These are phyloP conservation scores for Cucurbita ficifolia DNA, from an alignment of 306 rosid genomes.

Conservation along the genomic window DNA sequence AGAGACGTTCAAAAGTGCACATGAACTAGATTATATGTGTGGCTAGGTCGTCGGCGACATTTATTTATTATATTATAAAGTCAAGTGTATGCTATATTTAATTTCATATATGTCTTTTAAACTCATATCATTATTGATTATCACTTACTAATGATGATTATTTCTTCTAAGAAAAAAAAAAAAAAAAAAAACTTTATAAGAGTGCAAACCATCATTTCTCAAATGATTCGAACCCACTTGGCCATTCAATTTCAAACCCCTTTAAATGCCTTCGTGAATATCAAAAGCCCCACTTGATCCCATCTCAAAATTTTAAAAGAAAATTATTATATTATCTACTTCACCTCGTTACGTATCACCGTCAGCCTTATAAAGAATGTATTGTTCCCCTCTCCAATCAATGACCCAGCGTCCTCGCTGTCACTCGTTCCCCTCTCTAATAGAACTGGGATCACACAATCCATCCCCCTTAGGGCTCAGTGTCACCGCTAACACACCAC, in stretches of 20 bases:
- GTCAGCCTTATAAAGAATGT: too few species aligned
- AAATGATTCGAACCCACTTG: neutral
- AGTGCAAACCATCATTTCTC: constrained; percentile 1
- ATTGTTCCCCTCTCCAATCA: too few species aligned
- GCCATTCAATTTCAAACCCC: neutral
- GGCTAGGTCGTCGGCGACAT: neutral
- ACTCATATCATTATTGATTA: neutral
- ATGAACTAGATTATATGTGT: neutral
- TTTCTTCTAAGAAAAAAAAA: neutral
- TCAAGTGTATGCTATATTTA: neutral
- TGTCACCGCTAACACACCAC: too few species aligned
- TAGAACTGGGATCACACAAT: too few species aligned
- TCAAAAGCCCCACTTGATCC: neutral
- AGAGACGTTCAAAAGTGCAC: neutral
- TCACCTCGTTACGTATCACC: too few species aligned
- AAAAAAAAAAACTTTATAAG: neutral
- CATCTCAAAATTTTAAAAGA: neutral
- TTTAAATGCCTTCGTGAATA: neutral
- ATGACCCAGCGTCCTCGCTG: too few species aligned
- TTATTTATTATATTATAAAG: constrained; percentile 1
- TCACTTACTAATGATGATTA: neutral
- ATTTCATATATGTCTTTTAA: neutral
- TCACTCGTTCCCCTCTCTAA: too few species aligned
- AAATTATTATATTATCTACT: too few species aligned
- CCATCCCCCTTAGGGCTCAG: too few species aligned